Evolutionary conservation across 495 filamentous ascomycete species (phyloP), one percentile per base, ranked within the genome.

Genomic region (Apodospora peruviana): DNA sequence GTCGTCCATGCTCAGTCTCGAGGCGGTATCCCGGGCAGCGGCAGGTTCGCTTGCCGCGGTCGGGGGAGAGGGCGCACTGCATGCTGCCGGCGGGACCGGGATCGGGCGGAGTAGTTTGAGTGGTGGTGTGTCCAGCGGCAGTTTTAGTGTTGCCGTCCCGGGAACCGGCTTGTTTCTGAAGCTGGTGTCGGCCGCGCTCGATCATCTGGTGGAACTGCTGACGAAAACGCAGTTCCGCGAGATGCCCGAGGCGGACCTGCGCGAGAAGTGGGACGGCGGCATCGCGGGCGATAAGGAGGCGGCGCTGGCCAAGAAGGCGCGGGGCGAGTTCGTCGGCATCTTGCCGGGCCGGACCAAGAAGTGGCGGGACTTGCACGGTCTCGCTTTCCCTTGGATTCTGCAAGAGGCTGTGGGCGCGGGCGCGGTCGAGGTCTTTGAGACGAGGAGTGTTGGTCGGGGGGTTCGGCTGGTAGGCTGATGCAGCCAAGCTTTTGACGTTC

Each of bases 361-460:
- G 64, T 95, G 90, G 90, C 86, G 81, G 60, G 77, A 84, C 5
- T 81, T 90, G 50, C 82, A 83, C 53, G 90, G 90, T 2, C 68
- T 93, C 58, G 69, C 66, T 9, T 94, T 93, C 61, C 81, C 84
- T 38, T 94, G 87, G 87, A 75, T 86, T 10, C 55, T 94, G 14
- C 84, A 81, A 32, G 88, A 93, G 60, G 84, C 85, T 35, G 76
- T 91, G 11, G 89, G 89, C 0, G 76, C 82, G 2, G 90, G 90
- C 8, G 53, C 88, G n/a, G 71, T 93, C 23, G 90, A 95, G 65
- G 65, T 88, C 5, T 94, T 95, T 61, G 85, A 93, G 57, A 95
- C 90, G 12, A 76, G 85, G 22, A 91, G 82, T 59, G 86, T 94
- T 16, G 89, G 90, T 14, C 71, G 78, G 29, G 90, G 82, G 3